Percentiles rank a stretch among this genome's conserved stretches.
Evolutionary conservation across 768 basidiomycete species (phyloP).

Genomic region (Amanita exitialis): DNA sequence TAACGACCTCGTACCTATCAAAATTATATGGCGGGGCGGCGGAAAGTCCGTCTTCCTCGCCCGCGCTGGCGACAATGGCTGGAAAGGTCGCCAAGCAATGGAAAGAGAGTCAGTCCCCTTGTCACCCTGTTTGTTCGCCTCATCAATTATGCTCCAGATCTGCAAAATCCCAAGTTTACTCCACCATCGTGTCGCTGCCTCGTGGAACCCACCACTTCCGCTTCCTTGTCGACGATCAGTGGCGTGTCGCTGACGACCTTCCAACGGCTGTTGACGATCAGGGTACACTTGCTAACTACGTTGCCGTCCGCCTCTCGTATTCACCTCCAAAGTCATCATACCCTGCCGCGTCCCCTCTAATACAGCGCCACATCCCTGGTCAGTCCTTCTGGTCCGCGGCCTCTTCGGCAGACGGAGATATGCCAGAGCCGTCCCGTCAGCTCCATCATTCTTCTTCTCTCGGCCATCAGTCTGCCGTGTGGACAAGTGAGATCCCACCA

Average conservation of each 20-base stretch:
- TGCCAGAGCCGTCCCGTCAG: conserved; percentile 10
- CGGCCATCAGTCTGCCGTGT: conserved; percentile 25
- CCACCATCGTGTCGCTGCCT: conserved; percentile 41
- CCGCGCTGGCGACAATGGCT: conserved; percentile 65
- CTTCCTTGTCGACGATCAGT: conserved; percentile 88
- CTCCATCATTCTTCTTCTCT: conserved; percentile 9
- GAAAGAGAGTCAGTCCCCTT: conserved; percentile 43
- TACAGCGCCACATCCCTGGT: conserved; percentile 16
- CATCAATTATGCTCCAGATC: conserved; percentile 15
- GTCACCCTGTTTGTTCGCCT: conserved; percentile 7
- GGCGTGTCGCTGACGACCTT: conserved; percentile 65
- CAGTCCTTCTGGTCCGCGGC: conserved; percentile 33
- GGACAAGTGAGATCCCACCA: conserved; percentile 75
- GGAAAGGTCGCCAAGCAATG: conserved; percentile 64
- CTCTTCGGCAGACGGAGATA: conserved; percentile 25
- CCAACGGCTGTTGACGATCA: conserved; percentile 90
- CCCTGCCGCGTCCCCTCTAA: conserved; percentile 10
- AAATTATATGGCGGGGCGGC: conserved; percentile 57
- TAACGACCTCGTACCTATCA: conserved; percentile 29
- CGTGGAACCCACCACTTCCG: conserved; percentile 93
- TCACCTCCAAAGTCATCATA: conserved; percentile 15
- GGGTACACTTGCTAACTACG: conserved; percentile 90
- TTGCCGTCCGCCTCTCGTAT: conserved; percentile 46
- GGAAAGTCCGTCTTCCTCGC: conserved; percentile 58
- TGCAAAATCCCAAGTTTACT: conserved; percentile 21